Base-by-base conservation (phyloP, 192 early-diverging fungal species). In the Coemansia sp. region DNA sequence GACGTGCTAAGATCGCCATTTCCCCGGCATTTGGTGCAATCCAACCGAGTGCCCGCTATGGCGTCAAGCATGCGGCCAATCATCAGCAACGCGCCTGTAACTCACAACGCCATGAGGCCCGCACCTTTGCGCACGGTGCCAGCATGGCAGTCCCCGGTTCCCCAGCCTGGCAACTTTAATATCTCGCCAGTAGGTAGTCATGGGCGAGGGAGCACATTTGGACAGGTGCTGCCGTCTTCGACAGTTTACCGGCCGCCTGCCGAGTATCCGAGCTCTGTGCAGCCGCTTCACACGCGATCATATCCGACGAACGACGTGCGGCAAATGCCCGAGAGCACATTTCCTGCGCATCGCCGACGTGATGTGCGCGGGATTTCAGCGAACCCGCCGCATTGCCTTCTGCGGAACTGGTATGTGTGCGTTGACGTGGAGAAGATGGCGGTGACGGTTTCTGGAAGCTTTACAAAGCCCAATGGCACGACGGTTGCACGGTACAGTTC, bases 1-100 rank as follows among this genome's bases (percentile, higher is more conserved):
- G 71, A 69, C 43, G 71, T 65, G 43, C 50, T 79, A 43, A 69
- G 55, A 63, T 73, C 76, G 51, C 76, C 76, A 2, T 73, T 66
- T 22, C 76, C 76, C 6, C 55, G 71, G 35, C 76, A 79, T 41
- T 47, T 79, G 50, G 57, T 45, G 3, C 64, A 51, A 21, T 38
- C 57, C 9, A 60, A 29, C 12, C 69, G 66, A 11, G 45, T 6
- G 51, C 19, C 74, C 6, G 39, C 16, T 26, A 50, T 58, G 19
- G 61, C 65, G 7, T 1, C 61, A 4, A 71, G 69, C 25, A 39
- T 45, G 39, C 64, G 75, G 9, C 68, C 65, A 11, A 10, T 51
- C 25, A 17, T 56, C 22, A 39, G 43, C 48, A 35, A 51, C 25
- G 19, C 19, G 9, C 23, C 26, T 14, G 22, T 38, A 29, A 16